Conservation (phyloP, 2,329 filamentous ascomycete species). For the Alternaria incomplexa region DNA sequence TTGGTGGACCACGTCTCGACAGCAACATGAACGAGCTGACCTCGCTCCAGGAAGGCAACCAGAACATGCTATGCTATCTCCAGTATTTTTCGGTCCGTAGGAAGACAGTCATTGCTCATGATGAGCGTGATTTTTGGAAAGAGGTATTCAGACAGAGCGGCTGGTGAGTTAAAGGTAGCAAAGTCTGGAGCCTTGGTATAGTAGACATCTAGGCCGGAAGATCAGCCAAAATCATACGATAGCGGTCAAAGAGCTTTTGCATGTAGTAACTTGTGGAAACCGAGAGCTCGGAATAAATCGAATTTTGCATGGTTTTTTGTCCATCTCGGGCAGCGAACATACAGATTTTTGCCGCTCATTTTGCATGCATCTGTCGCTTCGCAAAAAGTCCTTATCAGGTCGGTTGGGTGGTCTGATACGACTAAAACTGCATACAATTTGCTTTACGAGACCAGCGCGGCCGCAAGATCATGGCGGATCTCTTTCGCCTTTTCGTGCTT, state of each 20-base stretch:
- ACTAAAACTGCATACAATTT: neutral
- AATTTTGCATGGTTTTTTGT: too few relatives aligned
- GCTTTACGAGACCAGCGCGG: neutral
- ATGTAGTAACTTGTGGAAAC: too few relatives aligned
- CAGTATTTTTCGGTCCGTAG: rapidly evolving
- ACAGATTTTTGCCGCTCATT: too few relatives aligned
- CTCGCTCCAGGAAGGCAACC: rapidly evolving
- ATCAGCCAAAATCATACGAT: too few relatives aligned
- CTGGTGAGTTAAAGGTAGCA: neutral
- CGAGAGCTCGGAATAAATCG: neutral
- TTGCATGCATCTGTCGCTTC: too few relatives aligned
- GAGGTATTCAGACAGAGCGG: neutral
- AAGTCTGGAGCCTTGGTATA: neutral
- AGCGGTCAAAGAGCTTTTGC: too few relatives aligned
- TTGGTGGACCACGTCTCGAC: rapidly evolving
- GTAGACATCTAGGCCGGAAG: neutral
- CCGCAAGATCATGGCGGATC: neutral
- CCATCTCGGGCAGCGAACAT: too few relatives aligned
- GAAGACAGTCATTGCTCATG: neutral
- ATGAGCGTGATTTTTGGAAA: too few relatives aligned
- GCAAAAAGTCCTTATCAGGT: too few relatives aligned
- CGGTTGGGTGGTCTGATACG: neutral
- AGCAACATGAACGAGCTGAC: rapidly evolving
- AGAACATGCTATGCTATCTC: neutral
- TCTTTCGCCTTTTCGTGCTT: neutral